Percentiles rank a stretch among this genome's conserved stretches.
These are phyloP conservation scores for Aspergillus novoparasiticus DNA, from an alignment of 2,329 filamentous ascomycete species.

Conservation along the genomic window DNA sequence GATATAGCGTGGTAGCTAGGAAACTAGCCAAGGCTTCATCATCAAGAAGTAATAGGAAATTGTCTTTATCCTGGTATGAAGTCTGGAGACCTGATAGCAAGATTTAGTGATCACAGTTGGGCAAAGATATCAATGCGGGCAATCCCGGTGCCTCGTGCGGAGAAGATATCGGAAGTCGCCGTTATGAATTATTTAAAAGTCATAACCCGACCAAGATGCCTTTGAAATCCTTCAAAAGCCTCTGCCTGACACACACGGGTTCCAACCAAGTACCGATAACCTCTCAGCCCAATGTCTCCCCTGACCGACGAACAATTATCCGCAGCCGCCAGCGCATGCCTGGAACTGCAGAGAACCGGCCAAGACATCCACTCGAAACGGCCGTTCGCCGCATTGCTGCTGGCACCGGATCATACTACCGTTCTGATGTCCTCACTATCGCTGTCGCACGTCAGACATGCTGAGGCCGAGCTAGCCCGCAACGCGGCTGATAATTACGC, in stretches of 20 bases:
- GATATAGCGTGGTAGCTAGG: too few species aligned
- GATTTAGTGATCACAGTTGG: neutral
- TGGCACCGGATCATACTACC: conserved; percentile 54
- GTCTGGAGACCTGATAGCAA: too few species aligned
- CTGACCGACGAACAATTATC: conserved; percentile 45
- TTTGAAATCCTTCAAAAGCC: neutral
- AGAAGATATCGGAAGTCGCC: neutral
- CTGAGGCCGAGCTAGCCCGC: conserved; percentile 54
- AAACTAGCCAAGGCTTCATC: too few species aligned
- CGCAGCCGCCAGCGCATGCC: conserved; percentile 42
- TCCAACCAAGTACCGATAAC: neutral
- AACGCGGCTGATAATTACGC: conserved; percentile 53
- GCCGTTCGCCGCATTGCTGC: conserved; percentile 53
- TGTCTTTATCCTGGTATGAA: too few species aligned
- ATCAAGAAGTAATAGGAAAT: too few species aligned
- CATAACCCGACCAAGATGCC: neutral
- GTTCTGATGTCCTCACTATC: conserved; percentile 53
- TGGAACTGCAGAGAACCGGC: conserved; percentile 48
- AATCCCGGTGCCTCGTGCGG: neutral
- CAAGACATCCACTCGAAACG: conserved; percentile 49
- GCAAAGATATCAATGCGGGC: neutral
- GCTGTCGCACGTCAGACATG: conserved; percentile 57
- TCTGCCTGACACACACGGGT: neutral
- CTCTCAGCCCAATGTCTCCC: conserved; percentile 12
- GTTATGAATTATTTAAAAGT: neutral